phyloP scores from a whole-genome alignment of 306 rosid genomes.

The Carpinus fangiana region DNA sequence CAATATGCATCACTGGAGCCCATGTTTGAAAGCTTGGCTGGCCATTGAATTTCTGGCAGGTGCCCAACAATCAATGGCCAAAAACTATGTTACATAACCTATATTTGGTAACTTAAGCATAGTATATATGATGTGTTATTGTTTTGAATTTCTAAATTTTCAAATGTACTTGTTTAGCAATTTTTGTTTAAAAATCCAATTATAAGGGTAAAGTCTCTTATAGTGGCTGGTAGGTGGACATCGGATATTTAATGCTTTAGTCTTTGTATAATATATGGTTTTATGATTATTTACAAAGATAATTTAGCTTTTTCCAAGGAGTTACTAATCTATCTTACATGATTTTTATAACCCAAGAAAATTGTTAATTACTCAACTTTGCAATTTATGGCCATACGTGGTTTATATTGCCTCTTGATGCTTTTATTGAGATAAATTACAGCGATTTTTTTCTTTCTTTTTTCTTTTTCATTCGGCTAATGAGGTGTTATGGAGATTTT shows the following conservation, averaged over 20 bases:
- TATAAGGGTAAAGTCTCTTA: neutral
- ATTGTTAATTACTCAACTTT: neutral
- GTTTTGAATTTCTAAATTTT: neutral
- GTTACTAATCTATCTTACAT: neutral
- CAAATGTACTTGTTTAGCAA: neutral
- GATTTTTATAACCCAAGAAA: neutral
- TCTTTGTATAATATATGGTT: neutral
- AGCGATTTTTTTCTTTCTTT: neutral
- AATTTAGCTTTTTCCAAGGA: neutral
- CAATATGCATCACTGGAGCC: neutral
- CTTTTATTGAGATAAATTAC: neutral
- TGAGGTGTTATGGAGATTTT: neutral
- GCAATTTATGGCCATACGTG: neutral
- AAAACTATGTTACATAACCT: neutral
- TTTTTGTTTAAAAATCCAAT: neutral
- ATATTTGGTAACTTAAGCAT: neutral
- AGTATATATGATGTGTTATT: neutral
- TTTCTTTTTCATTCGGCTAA: no score
- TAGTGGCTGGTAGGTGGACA: neutral
- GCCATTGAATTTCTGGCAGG: neutral
- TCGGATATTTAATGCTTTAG: neutral
- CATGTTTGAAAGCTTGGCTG: neutral
- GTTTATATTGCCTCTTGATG: neutral
- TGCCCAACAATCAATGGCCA: neutral
- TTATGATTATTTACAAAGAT: neutral